Evolutionary conservation across 495 filamentous ascomycete species (phyloP).

Genomic region (Penicillium egyptiacum): DNA sequence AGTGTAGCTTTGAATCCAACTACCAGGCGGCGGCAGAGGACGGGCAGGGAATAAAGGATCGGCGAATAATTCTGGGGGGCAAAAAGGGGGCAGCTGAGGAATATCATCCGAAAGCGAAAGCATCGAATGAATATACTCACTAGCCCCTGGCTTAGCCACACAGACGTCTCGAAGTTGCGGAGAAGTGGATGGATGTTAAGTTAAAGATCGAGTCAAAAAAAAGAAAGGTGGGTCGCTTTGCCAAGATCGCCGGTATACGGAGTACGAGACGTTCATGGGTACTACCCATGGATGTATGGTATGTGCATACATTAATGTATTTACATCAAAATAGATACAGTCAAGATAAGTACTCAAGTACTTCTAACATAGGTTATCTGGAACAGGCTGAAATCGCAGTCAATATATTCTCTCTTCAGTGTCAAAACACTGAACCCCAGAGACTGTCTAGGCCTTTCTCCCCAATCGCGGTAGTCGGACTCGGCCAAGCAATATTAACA

Average conservation of each 20-base stretch:
- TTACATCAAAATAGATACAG: neutral
- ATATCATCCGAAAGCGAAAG: neutral
- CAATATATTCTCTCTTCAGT: neutral
- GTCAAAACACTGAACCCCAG: neutral
- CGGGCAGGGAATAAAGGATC: conserved; percentile 9
- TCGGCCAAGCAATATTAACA: conserved; percentile 49
- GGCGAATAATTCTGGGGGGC: conserved; percentile 4
- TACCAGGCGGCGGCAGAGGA: neutral
- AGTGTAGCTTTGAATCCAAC: conserved; percentile 1
- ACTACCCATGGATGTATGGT: too few species aligned
- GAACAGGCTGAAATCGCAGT: neutral
- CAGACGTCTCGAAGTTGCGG: neutral
- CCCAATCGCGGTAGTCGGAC: conserved; percentile 57
- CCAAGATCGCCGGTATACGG: conserved; percentile 9
- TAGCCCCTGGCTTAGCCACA: neutral
- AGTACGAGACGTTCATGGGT: neutral
- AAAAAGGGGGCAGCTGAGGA: neutral
- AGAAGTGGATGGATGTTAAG: conserved; percentile 10
- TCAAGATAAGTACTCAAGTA: neutral
- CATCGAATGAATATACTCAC: neutral
- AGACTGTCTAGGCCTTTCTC: conserved; percentile 27
- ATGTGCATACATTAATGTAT: neutral
- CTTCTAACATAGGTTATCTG: neutral
- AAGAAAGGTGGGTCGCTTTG: conserved; percentile 5
- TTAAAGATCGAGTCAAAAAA: neutral